Evolutionary conservation across 352 stramenopile species (phyloP).

Genomic region (Peronospora tabacina): DNA sequence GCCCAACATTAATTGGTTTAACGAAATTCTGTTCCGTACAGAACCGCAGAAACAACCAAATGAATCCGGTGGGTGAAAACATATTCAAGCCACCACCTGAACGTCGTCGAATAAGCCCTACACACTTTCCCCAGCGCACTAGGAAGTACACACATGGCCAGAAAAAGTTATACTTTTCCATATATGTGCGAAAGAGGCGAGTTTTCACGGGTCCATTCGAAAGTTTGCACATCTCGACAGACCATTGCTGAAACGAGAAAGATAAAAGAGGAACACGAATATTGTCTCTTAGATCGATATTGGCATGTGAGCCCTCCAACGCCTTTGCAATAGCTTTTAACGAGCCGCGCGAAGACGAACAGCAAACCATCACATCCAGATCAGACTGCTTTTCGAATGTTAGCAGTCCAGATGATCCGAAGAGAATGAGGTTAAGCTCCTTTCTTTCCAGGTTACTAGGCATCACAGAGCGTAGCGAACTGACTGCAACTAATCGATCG

Average conservation of each 20-base stretch:
- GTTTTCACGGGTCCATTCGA: constrained; percentile 66
- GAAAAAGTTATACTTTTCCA: constrained; percentile 58
- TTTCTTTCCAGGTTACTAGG: constrained; percentile 31
- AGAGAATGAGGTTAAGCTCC: constrained; percentile 46
- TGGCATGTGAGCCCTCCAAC: constrained; percentile 26
- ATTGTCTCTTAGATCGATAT: constrained; percentile 37
- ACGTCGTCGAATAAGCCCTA: constrained; percentile 51
- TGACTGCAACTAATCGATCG: constrained; percentile 54
- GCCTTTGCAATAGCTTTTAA: constrained; percentile 30
- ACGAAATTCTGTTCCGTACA: constrained; percentile 48
- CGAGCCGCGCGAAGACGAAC: constrained; percentile 13
- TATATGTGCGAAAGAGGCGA: constrained; percentile 58
- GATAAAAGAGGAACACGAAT: constrained; percentile 57
- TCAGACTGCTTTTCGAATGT: constrained; percentile 77
- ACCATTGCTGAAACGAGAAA: constrained; percentile 59
- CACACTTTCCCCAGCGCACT: constrained; percentile 67
- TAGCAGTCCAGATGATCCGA: constrained; percentile 60
- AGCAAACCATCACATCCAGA: constrained; percentile 51
- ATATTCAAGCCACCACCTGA: constrained; percentile 44
- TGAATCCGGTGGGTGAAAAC: constrained; percentile 57
- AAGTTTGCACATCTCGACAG: constrained; percentile 50
- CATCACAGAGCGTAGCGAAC: constrained; percentile 34
- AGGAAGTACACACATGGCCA: constrained; percentile 69
- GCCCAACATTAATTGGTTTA: constrained; percentile 25
- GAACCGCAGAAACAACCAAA: constrained; percentile 70